phyloP scores from a whole-genome alignment of 345 rosid species.

The Cardamine occulta region DNA sequence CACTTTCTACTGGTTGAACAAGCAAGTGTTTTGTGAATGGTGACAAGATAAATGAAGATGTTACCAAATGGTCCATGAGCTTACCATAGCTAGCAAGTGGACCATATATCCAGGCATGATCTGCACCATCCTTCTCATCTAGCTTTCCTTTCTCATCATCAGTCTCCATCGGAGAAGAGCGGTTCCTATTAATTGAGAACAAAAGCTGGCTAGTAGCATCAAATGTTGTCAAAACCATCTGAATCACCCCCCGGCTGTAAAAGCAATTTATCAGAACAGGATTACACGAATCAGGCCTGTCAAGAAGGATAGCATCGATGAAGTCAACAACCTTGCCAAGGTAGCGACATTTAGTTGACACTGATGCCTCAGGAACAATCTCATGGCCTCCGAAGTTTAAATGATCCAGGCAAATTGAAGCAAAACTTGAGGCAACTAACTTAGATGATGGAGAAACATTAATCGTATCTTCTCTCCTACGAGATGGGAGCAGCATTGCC shows the following conservation, averaged over 20 bases:
- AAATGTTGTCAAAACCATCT: slow-evolving; percentile 83
- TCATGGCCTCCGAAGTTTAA: slow-evolving; percentile 74
- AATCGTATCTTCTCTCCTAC: slow-evolving; percentile 86
- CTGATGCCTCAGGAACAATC: slow-evolving; percentile 57
- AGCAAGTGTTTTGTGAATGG: slow-evolving; percentile 87
- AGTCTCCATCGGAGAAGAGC: slow-evolving; percentile 87
- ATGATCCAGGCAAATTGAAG: slow-evolving; percentile 77
- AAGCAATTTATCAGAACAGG: slow-evolving; percentile 79
- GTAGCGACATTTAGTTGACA: slow-evolving; percentile 91
- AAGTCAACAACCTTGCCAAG: slow-evolving; percentile 92
- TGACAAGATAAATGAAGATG: slow-evolving; percentile 85
- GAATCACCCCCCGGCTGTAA: slow-evolving; percentile 80
- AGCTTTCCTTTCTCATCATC: slow-evolving; percentile 73
- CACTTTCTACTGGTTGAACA: slow-evolving; percentile 70
- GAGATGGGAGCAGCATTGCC: slow-evolving; percentile 90
- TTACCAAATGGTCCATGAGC: slow-evolving; percentile 94
- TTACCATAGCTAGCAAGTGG: slow-evolving; percentile 88
- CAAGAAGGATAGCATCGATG: slow-evolving; percentile 80
- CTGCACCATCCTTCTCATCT: slow-evolving; percentile 66
- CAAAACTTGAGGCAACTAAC: slow-evolving; percentile 78
- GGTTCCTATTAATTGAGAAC: slow-evolving; percentile 68
- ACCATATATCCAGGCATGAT: slow-evolving; percentile 90
- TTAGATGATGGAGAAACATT: slow-evolving; percentile 83
- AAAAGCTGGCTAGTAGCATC: slow-evolving; percentile 93
- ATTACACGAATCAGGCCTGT: slow-evolving; percentile 90